Evolutionary conservation across 73 alveolate species (phyloP), one percentile per base, ranked within the genome.

Genomic region (Paraurostyla sp.): DNA sequence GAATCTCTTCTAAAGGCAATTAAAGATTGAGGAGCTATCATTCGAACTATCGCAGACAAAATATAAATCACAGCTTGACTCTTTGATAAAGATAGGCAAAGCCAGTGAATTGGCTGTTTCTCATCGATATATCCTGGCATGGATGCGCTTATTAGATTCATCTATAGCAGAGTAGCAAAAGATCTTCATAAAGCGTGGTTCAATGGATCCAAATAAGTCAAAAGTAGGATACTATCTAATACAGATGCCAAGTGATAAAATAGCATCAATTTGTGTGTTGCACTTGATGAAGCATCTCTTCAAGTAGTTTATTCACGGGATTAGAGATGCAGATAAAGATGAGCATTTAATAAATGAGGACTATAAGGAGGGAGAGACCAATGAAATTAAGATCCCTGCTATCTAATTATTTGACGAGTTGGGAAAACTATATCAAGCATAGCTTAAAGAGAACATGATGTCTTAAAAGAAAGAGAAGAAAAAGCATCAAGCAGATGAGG

Each of bases 1-100:
- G 45, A 95, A 95, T 56, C 45, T 96, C 32, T 96, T 92, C 83
- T 90, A 88, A 51, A 92, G 99, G 75, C 76, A 96, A 59, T 86
- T 94, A 16, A 71, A 92, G 22, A 85, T 96, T 16, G 99, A 96
- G 68, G 92, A 93, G 75, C 93, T 91, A 27, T 90, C 97, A 0
- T 88, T 94, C 54, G 96, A 93, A 29, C 84, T 94, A 42, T 92
- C 97, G 22, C 89, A 95, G 18, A 90, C 83, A 22, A 94, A 90
- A 75, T 94, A 92, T 63, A 76, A 88, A 60, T 56, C 83, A 38
- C 92, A 86, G 45, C 87, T 92, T 22, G 98, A 96, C 20, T 85
- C 90, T 45, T 83, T 96, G 82, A 85, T 85, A 42, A 92, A 88
- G 48, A 90, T 92, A 49, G 96, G 97, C 0, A 71, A 65, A 76